phyloP scores from a whole-genome alignment of 2,329 filamentous ascomycete species.

The Beauveria sp. region DNA sequence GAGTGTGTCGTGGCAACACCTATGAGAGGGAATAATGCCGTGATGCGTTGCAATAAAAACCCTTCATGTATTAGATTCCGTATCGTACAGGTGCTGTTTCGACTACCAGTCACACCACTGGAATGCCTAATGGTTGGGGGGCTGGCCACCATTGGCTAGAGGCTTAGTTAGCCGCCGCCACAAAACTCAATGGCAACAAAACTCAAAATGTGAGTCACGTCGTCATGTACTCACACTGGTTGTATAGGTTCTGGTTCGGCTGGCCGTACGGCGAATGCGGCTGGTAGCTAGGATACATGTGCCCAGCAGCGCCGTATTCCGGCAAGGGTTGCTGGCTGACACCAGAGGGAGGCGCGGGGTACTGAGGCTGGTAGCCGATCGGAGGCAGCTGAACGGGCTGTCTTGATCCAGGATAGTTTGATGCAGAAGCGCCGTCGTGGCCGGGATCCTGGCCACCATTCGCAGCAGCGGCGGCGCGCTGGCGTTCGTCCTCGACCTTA shows the following conservation, averaged over 20 bases:
- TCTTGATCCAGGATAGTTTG: conserved; percentile 46
- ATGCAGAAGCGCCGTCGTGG: conserved; percentile 20
- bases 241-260: conserved; percentile 46
- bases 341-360: conserved; percentile 46
- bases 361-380: conserved; percentile 59
- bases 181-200: background rate
- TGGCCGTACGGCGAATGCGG: conserved; percentile 44
- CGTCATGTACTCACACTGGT: conserved; percentile 30
- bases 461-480: conserved; percentile 33
- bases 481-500: conserved; percentile 86
- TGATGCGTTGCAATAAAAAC: background rate
- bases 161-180: background rate
- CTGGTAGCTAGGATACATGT: conserved; percentile 43
- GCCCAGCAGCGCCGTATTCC: conserved; percentile 38
- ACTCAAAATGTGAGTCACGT: background rate
- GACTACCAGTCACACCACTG: background rate
- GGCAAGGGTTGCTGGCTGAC: conserved; percentile 38
- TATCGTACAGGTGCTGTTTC: background rate
- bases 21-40: background rate
- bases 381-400: conserved; percentile 53
- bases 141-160: conserved; percentile 12
- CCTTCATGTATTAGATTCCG: background rate
- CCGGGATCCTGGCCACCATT: conserved; percentile 13
- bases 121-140: conserved; percentile 1
- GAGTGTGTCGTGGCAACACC: background rate